phyloP scores from a whole-genome alignment of 2,329 filamentous ascomycete species.

The Dactylellina cionopaga region DNA sequence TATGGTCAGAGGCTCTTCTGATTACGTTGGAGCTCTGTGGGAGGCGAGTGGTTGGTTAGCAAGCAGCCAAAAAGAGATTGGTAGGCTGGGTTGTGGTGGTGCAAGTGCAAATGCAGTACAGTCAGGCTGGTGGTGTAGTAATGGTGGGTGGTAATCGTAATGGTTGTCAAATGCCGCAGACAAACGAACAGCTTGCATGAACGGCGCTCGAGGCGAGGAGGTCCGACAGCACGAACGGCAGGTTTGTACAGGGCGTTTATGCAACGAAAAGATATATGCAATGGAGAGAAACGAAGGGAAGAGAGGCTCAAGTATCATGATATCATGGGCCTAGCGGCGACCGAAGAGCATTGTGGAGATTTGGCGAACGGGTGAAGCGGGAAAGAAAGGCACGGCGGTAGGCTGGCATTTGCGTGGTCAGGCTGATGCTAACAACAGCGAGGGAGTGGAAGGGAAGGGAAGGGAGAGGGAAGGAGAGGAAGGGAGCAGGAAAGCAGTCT shows the following conservation, averaged over 20 bases:
- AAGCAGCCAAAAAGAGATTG: conserved; percentile 52
- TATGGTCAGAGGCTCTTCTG: conserved; percentile 48
- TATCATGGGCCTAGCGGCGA: conserved; percentile 44
- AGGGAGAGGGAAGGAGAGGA: conserved; percentile 2
- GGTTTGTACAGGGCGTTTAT: conserved; percentile 39
- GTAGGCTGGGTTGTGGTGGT: conserved; percentile 13
- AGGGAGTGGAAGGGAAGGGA: conserved; percentile 5
- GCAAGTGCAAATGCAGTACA: conserved; percentile 22
- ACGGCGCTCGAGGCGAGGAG: conserved; percentile 43
- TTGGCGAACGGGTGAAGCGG: not conserved
- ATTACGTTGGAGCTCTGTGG: conserved; percentile 53
- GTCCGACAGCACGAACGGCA: conserved; percentile 27
- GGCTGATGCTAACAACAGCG: not conserved
- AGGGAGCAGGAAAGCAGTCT: conserved; percentile 31
- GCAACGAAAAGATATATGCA: conserved; percentile 17
- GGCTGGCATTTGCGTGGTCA: conserved; percentile 39
- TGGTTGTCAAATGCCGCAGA: conserved; percentile 52
- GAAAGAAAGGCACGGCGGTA: conserved; percentile 12
- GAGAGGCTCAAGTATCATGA: conserved; percentile 43
- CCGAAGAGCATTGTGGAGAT: conserved; percentile 17
- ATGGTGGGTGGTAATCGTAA: not conserved
- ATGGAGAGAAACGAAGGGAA: conserved; percentile 18
- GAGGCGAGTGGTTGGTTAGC: conserved; percentile 52
- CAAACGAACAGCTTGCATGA: conserved; percentile 52
- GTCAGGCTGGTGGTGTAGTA: not conserved